phyloP scores from a whole-genome alignment of 2,329 filamentous ascomycete genomes.

The Fragosphaeria purpurea region DNA sequence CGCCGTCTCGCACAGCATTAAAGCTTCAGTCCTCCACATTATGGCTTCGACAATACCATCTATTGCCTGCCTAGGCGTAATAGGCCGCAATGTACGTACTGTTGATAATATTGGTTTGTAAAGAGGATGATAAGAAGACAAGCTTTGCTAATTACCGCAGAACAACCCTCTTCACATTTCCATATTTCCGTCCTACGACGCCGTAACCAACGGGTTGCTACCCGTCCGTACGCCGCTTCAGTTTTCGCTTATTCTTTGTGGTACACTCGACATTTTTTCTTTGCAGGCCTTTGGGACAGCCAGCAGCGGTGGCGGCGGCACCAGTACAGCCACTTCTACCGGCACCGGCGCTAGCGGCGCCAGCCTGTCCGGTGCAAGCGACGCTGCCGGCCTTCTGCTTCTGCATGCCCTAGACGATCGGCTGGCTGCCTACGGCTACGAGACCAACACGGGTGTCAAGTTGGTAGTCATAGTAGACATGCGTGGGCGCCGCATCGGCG shows the following conservation, averaged over 20 bases:
- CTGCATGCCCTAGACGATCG: slow-evolving; percentile 91
- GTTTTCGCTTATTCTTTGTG: slow-evolving; percentile 84
- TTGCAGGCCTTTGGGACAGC: slow-evolving; percentile 52
- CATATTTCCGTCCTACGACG: slow-evolving; percentile 68
- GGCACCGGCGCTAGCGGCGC: slow-evolving; percentile 18
- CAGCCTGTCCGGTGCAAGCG: slow-evolving; percentile 58
- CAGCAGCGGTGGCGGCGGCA: too few relatives aligned
- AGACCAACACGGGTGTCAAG: slow-evolving; percentile 91
- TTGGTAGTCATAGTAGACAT: slow-evolving; percentile 88
- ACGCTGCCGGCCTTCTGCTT: slow-evolving; percentile 51
- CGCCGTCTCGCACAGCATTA: too few relatives aligned
- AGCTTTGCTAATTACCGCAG: too few relatives aligned
- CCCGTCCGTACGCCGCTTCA: slow-evolving; percentile 67
- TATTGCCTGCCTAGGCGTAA: slow-evolving; percentile 87
- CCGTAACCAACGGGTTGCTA: slow-evolving; percentile 38
- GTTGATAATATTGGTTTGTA: too few relatives aligned
- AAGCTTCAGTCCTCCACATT: too few relatives aligned
- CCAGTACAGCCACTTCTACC: slow-evolving; percentile 22
- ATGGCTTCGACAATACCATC: slow-evolving; percentile 60
- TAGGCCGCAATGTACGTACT: slow-evolving; percentile 72
- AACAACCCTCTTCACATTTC: slow-evolving; percentile 94
- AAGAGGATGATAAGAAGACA: too few relatives aligned
- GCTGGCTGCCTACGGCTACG: slow-evolving; percentile 86
- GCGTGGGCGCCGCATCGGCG: slow-evolving; percentile 50
- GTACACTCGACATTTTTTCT: slow-evolving; percentile 88